Evolutionary conservation across 345 rosid genomes (phyloP).

Genomic region (Salix exigua): DNA sequence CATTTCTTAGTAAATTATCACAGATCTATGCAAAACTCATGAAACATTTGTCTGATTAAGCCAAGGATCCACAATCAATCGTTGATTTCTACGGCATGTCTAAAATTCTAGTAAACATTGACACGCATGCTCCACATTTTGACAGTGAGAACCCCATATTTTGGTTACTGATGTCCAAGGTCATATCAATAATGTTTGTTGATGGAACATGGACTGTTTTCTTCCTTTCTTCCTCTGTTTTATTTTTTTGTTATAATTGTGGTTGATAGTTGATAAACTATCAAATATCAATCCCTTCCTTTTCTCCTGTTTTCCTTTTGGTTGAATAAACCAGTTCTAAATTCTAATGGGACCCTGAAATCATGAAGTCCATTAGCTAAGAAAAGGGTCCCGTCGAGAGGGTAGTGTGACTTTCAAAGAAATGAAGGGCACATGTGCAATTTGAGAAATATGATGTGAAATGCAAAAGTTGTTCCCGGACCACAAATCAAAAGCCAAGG

Average conservation of each 20-base stretch:
- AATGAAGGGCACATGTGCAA: background rate
- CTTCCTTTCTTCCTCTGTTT: too few relatives aligned
- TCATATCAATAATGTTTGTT: background rate
- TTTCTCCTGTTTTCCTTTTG: too few relatives aligned
- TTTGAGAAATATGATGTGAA: slow-evolving; percentile 6
- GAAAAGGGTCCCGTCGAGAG: background rate
- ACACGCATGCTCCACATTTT: background rate
- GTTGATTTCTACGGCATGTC: background rate
- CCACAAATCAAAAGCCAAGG: slow-evolving; percentile 2
- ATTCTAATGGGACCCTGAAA: background rate
- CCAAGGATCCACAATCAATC: background rate
- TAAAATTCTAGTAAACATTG: background rate
- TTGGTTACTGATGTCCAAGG: background rate
- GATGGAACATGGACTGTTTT: too few relatives aligned
- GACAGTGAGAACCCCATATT: background rate
- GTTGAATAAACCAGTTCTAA: too few relatives aligned
- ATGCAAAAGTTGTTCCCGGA: background rate
- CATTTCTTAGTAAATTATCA: background rate
- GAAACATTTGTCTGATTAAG: background rate
- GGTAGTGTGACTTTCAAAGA: background rate
- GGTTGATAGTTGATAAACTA: too few relatives aligned
- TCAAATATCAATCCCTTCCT: too few relatives aligned
- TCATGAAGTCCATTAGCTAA: background rate
- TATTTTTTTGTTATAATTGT: too few relatives aligned
- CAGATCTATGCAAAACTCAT: background rate